Conservation (phyloP, 768 basidiomycete genomes). For the Boletales sp. region DNA sequence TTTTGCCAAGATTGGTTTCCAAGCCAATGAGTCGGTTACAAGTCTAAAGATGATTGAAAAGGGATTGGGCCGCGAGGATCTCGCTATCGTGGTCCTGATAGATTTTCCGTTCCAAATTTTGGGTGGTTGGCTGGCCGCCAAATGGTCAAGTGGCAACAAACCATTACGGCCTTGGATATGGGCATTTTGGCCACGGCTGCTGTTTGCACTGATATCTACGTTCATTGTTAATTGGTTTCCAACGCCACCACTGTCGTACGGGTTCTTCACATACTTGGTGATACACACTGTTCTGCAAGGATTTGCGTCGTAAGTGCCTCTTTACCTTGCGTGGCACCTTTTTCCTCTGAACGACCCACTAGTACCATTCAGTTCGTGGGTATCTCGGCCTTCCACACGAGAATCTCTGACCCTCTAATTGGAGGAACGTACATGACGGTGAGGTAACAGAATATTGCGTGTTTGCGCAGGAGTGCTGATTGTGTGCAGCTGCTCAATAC, state of each 20-base stretch:
- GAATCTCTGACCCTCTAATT: conserved; percentile 92
- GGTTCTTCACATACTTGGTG: conserved; percentile 81
- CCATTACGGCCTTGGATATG: conserved; percentile 85
- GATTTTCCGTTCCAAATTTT: conserved; percentile 98
- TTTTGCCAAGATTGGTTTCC: conserved; percentile 92
- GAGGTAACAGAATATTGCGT: conserved; percentile 22
- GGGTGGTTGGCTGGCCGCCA: conserved; percentile 91
- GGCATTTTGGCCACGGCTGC: conserved; percentile 87
- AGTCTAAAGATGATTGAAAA: conserved; percentile 96
- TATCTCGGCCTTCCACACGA: conserved; percentile 97
- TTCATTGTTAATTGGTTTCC: conserved; percentile 86
- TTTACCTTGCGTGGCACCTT: neutral
- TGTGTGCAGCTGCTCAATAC: conserved; percentile 80
- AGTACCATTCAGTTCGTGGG: conserved; percentile 99
- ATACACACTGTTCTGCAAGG: conserved; percentile 78
- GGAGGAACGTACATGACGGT: conserved; percentile 99
- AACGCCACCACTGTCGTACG: conserved; percentile 60
- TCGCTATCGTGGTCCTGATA: conserved; percentile 91
- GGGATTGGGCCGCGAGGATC: conserved; percentile 90
- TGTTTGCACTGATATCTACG: conserved; percentile 68
- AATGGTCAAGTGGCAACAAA: conserved; percentile 79
- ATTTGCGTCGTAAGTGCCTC: conserved; percentile 69
- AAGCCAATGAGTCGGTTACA: conserved; percentile 89
- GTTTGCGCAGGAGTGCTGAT: conserved; percentile 6
- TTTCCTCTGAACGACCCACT: conserved; percentile 2